Evolutionary conservation across 176 grass and related monocot genomes (phyloP), one percentile per base, ranked within the genome.

Genomic region (Rhynchospora breviuscula): DNA sequence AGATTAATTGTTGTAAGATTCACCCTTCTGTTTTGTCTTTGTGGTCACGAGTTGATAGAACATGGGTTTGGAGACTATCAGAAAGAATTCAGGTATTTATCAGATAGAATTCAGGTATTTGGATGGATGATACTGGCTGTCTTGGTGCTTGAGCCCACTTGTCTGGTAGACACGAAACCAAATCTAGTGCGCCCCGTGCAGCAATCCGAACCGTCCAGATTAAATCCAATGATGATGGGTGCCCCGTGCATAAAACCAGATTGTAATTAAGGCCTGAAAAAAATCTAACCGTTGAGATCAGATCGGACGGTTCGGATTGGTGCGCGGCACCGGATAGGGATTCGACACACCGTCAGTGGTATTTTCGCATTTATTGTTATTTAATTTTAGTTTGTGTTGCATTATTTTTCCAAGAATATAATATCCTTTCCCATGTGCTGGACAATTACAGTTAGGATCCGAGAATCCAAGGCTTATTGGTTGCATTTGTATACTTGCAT

Each of bases 391-490:
- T 72, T 67, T 22, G 3, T 22, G 9, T 72, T 22, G 9, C 22
- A 47, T 48, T 73, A 31, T 25, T 33, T 61, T 73, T 73, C 12
- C 2, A n/a, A 73, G 40, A 22, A 72, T 73, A 22, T 48, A 8
- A 19, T 46, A 62, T 81, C 56, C 10, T 7, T 81, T 44, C 53
- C 79, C 79, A 81, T 81, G 79, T 63, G 35, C 19, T 61, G 59
- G 79, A 59, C 6, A 43, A 40, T 26, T 66, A 31, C 59, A 81
- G 60, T 51, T 44, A 81, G 79, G 79, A 81, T 63, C 54, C 59
- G 45, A 58, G 79, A 81, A 81, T 81, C 79, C 60, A 63, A 81
- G 59, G 35, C 40, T 47, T 25, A 51, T 40, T 47, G 46, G 58
- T 80, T 61, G 77, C 77, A 61, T 40, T 40, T 40, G 35, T 5